Conservation (phyloP, 495 filamentous ascomycete species). For the Aspergillus taichungensis region DNA sequence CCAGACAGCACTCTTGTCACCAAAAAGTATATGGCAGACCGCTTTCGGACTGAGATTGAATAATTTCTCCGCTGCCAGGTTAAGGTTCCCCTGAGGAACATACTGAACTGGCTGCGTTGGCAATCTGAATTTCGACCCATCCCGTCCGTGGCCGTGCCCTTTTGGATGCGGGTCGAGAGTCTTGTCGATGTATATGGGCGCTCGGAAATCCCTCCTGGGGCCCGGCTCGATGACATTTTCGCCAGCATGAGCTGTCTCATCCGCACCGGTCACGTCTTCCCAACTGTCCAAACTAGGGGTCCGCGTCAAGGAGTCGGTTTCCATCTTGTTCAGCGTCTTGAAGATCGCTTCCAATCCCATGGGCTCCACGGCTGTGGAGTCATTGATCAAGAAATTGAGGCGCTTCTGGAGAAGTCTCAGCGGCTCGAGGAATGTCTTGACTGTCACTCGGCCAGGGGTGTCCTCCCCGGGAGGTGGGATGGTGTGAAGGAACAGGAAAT, state of each 20-base stretch:
- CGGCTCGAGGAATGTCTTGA: constrained; percentile 90
- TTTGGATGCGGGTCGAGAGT: constrained; percentile 43
- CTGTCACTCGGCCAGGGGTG: constrained; percentile 61
- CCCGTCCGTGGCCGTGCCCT: constrained; percentile 35
- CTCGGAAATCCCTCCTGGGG: constrained; percentile 45
- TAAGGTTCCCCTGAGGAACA: constrained; percentile 71
- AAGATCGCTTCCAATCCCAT: constrained; percentile 55
- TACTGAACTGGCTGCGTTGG: constrained; percentile 76
- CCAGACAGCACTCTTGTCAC: constrained; percentile 90
- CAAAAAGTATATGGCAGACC: constrained; percentile 91
- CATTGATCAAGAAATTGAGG: constrained; percentile 73
- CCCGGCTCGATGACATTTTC: constrained; percentile 15
- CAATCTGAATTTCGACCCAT: constrained; percentile 70
- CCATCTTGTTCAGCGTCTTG: constrained; percentile 57
- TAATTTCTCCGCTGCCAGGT: constrained; percentile 58
- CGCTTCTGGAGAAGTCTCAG: constrained; percentile 72
- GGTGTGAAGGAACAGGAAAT: constrained; percentile 85
- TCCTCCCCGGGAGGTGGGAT: constrained; percentile 51
- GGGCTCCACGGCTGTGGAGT: constrained; percentile 56
- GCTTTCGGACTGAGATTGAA: constrained; percentile 88
- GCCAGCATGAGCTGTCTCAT: constrained; percentile 18
- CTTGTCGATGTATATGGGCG: constrained; percentile 54
- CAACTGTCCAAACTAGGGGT: constrained; percentile 81
- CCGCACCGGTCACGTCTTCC: constrained; percentile 74
- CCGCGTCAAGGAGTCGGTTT: constrained; percentile 50